Percentiles rank a stretch among this genome's conserved stretches.
phyloP scores from a whole-genome alignment of 1,139 yeast species.

The Suhomyces ambrosiae region DNA sequence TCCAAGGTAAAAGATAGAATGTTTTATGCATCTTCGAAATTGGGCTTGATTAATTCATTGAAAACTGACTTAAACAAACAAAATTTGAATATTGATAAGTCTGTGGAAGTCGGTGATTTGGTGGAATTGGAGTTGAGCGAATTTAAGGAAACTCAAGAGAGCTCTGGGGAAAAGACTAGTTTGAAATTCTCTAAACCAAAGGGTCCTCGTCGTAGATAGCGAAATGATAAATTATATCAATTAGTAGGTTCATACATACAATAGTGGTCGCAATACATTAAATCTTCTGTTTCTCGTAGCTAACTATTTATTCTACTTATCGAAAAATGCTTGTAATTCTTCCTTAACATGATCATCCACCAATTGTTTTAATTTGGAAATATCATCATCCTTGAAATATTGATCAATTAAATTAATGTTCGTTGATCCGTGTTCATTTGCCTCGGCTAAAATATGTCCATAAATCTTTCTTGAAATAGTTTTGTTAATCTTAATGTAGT shows the following conservation, averaged over 20 bases:
- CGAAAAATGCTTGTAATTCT: conserved; percentile 18
- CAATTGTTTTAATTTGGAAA: conserved; percentile 21
- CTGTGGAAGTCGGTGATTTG: conserved; percentile 69
- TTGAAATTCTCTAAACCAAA: conserved; percentile 54
- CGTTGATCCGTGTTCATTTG: conserved; percentile 9
- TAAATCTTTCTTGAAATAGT: conserved; percentile 49
- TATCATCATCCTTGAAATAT: conserved; percentile 21
- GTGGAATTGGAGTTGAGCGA: conserved; percentile 57
- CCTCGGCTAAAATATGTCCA: conserved; percentile 25
- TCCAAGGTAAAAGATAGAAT: conserved; percentile 89
- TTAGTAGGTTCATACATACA: too few species aligned
- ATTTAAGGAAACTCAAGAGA: conserved; percentile 23
- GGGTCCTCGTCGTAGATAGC: conserved; percentile 54
- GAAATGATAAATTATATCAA: conserved; percentile 1
- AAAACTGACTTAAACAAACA: conserved; percentile 30
- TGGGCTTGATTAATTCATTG: conserved; percentile 61
- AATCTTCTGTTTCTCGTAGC: background rate
- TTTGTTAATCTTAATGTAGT: conserved; percentile 40
- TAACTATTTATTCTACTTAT: background rate
- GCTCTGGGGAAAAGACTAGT: conserved; percentile 18
- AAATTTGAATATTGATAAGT: conserved; percentile 33
- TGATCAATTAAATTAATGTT: conserved; percentile 17
- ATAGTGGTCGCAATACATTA: too few species aligned
- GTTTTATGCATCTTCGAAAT: conserved; percentile 86
- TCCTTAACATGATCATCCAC: conserved; percentile 27